Evolutionary conservation across 2,329 filamentous ascomycete species (phyloP).

Genomic region (Xenoacremonium recifei): DNA sequence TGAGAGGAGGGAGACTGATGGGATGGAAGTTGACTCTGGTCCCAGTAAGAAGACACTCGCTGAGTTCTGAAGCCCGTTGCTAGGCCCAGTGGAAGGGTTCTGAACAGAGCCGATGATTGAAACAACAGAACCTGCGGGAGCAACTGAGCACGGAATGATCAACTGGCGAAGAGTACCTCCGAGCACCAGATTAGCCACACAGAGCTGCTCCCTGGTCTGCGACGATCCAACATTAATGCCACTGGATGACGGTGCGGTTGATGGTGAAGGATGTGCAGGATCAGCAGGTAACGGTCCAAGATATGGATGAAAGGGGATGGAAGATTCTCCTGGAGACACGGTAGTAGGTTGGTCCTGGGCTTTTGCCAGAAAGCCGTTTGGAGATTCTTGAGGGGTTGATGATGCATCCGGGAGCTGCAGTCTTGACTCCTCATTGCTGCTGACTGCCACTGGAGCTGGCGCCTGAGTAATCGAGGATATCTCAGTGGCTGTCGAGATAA

Average conservation of each 20-base stretch:
- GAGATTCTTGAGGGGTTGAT: not conserved
- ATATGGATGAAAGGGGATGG: not conserved
- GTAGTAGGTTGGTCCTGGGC: not conserved
- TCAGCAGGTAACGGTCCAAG: not conserved
- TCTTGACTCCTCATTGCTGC: not conserved
- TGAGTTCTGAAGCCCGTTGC: too few relatives aligned
- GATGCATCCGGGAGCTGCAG: not conserved
- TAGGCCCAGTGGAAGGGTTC: too few relatives aligned
- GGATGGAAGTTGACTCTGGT: too few relatives aligned
- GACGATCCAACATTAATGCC: slow-evolving; percentile 1
- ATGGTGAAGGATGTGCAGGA: not conserved
- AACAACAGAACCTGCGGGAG: not conserved
- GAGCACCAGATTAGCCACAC: slow-evolving; percentile 13
- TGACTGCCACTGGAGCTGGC: too few relatives aligned
- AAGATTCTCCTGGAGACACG: not conserved
- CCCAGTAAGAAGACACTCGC: too few relatives aligned
- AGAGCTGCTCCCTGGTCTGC: slow-evolving; percentile 16
- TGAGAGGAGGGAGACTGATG: too few relatives aligned
- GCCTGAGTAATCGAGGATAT: too few relatives aligned
- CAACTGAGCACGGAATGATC: slow-evolving; percentile 16
- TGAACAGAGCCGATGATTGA: not conserved
- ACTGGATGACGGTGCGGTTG: not conserved
- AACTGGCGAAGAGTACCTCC: slow-evolving; percentile 9
- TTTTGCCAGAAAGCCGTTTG: not conserved
- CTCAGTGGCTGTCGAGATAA: not conserved